Base-by-base conservation (phyloP, 345 rosid genomes). In the Raphanus sativus region DNA sequence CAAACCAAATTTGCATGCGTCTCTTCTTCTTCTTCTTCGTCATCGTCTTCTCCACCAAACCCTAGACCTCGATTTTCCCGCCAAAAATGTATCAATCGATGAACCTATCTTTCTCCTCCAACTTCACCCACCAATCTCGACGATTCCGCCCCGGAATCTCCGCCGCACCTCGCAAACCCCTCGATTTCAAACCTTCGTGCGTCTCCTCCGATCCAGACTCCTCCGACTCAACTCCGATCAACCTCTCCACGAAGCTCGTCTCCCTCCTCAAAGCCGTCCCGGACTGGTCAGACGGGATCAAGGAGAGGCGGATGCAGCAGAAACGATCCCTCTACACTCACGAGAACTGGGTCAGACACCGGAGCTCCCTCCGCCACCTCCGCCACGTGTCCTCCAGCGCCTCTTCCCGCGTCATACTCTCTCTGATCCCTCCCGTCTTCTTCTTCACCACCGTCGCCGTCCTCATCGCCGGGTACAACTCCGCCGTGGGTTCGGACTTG, bases 281-380 rank as follows among this genome's bases (percentile, higher is more conserved):
- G 4, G 90, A 92, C 68, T 94, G 98, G 98, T 90, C 98, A 2
- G 98, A 94, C 80, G 34, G 77, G 5, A 75, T 89, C 38, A 80
- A 94, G 63, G 98, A 94, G 88, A 87, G 89, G 6, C 91, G 98
- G 50, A 88, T 90, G 95, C 88, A 45, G 48, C 87, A 80, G 70
- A 89, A 82, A 5, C 91, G 98, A 13, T 64, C 89, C 63, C 89
- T 94, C 32, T 94, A 94, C 85, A 85, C 75, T 79, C 98, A 92
- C 78, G 85, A 94, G 10, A 82, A 84, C 4, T 94, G 97, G 98
- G 83, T 89, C n/a, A 63, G 86, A 12, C 98, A 94, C 80, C 80
- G 98, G 66, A 92, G 97, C 86, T 94, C 98, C 0, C 81, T 73
- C 16, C 98, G 98, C 58, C 98, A 94, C 81, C 5, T 92, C 6